Conservation (phyloP, 2,329 filamentous ascomycete species). For the Aspergillus aculeatinus region DNA sequence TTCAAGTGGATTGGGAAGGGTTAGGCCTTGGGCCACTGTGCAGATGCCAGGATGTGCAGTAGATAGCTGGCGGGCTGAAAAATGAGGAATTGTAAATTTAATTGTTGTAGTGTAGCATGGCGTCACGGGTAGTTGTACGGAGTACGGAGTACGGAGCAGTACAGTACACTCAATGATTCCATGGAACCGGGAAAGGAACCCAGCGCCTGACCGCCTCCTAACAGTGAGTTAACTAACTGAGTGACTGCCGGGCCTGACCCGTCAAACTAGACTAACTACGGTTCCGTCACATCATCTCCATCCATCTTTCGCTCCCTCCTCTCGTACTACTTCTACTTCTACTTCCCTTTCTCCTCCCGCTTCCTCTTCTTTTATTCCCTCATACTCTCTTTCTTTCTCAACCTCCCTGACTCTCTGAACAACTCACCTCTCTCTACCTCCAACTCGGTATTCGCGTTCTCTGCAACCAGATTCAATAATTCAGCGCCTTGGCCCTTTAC, state of each 20-base stretch:
- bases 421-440: conserved; percentile 2
- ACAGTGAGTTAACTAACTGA: neutral
- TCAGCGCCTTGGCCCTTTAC: neutral
- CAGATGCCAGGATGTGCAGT: too few relatives aligned
- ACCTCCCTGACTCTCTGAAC: neutral
- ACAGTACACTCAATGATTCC: neutral
- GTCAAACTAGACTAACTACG: conserved; percentile 6
- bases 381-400: conserved; percentile 1
- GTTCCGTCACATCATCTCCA: neutral
- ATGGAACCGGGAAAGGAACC: neutral
- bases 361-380: conserved; percentile 1
- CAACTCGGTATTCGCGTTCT: neutral
- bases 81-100: too few relatives aligned
- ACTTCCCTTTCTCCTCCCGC: neutral
- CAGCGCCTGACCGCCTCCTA: conserved; percentile 1
- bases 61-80: neutral
- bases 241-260: conserved; percentile 10
- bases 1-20: too few relatives aligned
- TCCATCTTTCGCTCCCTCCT: neutral
- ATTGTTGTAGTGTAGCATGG: too few relatives aligned
- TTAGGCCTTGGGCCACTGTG: too few relatives aligned
- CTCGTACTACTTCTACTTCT: neutral
- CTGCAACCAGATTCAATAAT: neutral
- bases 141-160: too few relatives aligned
- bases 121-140: too few relatives aligned